Evolutionary conservation across 2,329 filamentous ascomycete genomes (phyloP).

Genomic region (Nemania sp.): DNA sequence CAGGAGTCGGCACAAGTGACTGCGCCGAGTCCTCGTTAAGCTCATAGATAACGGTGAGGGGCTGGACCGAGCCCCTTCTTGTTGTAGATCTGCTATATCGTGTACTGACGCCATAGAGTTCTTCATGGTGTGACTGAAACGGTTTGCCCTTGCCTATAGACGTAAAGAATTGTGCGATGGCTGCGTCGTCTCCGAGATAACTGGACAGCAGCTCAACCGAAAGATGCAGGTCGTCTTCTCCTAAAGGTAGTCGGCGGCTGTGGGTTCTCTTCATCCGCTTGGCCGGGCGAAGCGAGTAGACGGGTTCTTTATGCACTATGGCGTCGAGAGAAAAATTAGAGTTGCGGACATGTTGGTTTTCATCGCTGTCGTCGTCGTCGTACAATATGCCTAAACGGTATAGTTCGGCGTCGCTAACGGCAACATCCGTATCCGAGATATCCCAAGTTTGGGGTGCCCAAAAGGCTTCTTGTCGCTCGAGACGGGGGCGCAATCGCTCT

Average conservation of each 20-base stretch:
- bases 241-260: not conserved
- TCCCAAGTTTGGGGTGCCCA: slow-evolving; percentile 37
- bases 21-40: slow-evolving; percentile 38
- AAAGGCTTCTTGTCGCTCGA: slow-evolving; percentile 49
- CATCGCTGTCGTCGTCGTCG: slow-evolving; percentile 45
- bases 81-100: not conserved
- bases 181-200: slow-evolving; percentile 31
- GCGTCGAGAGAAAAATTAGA: slow-evolving; percentile 43
- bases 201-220: slow-evolving; percentile 39
- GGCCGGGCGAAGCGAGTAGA: slow-evolving; percentile 44
- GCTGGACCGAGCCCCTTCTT: slow-evolving; percentile 16
- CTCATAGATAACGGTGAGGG: slow-evolving; percentile 43
- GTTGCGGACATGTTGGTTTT: slow-evolving; percentile 39
- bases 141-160: slow-evolving; percentile 26
- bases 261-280: slow-evolving; percentile 40
- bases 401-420: slow-evolving; percentile 44
- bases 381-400: slow-evolving; percentile 48
- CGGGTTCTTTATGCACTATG: slow-evolving; percentile 44
- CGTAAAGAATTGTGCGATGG: slow-evolving; percentile 33
- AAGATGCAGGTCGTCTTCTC: slow-evolving; percentile 21
- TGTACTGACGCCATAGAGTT: slow-evolving; percentile 13
- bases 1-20: slow-evolving; percentile 26
- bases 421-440: slow-evolving; percentile 38
- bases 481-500: slow-evolving; percentile 33
- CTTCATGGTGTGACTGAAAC: not conserved